Evolutionary conservation across 495 filamentous ascomycete species (phyloP), one percentile per base, ranked within the genome.

Genomic region (Endocarpon pusillum): DNA sequence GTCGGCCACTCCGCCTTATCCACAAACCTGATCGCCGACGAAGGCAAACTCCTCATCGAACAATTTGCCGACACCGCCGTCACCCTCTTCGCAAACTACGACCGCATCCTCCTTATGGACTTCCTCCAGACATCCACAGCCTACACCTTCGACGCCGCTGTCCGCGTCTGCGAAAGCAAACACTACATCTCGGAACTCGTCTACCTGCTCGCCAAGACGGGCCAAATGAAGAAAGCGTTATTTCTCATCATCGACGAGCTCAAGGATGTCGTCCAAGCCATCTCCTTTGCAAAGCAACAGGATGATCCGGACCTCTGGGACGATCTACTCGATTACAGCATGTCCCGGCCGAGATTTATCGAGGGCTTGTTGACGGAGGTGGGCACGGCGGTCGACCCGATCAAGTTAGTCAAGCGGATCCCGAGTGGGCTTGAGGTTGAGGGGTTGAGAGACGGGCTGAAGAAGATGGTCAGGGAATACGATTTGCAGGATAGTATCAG

Each of bases 341-440:
- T 97, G 91, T 82, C 93, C 53, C 92, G 92, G 42, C 89, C 89
- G 0, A 68, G 68, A 10, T 97, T 97, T 58, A 94, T 97, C 37
- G 75, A 82, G 12, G 91, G 81, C 2, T 60, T 97, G 5, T 69
- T 97, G 2, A 82, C 94, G 41, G 83, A 94, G 53, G 86, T 91
- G 3, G 89, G 91, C 9, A 94, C 85, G 3, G 69, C 81, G 3
- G 86, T 96, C 33, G 73, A 94, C 43, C 87, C 87, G 0, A 78
- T 94, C 38, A 79, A 75, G 6, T 68, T 97, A 4, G 84, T 97
- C 4, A 67, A 81, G 8, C 73, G 85, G 0, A 96, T 97, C 30
- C 89, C 89, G 0, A 80, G 83, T 46, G 85, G 89, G 0, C 55
- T 96, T 1, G 80, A 91, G 46, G 86, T 97, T 19, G 78, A 87